Percentiles rank a stretch among this genome's conserved stretches.
Evolutionary conservation across 1,284 basidiomycete genomes (phyloP).

Genomic region (Takashimella koratensis): DNA sequence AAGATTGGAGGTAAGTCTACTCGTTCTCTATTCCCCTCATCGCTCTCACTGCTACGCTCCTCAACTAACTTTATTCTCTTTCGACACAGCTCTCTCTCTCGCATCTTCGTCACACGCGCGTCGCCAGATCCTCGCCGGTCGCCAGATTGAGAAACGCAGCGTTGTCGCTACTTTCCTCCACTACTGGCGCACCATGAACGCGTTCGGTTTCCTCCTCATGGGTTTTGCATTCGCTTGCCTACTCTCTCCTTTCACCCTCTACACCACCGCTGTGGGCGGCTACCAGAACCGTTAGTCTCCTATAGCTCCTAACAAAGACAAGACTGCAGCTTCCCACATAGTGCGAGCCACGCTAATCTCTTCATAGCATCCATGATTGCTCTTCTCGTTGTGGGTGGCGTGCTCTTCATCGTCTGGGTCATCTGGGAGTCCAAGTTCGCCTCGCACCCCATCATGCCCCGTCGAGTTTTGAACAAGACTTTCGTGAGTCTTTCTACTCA

Average conservation of each 20-base stretch:
- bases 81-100: constrained; percentile 13
- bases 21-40: no score
- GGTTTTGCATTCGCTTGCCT: constrained; percentile 45
- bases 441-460: constrained; percentile 47
- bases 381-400: constrained; percentile 47
- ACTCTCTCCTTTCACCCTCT: constrained; percentile 47
- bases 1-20: constrained; percentile 32
- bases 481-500: constrained; percentile 30
- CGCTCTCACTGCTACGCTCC: no score
- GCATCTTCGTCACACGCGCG: constrained; percentile 20
- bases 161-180: constrained; percentile 16
- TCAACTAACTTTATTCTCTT: no score
- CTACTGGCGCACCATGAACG: constrained; percentile 42
- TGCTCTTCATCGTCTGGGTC: constrained; percentile 43
- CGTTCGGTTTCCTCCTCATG: constrained; percentile 46
- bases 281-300: constrained; percentile 41
- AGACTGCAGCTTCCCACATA: no score
- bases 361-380: constrained; percentile 47
- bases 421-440: constrained; percentile 47
- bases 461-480: constrained; percentile 49
- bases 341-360: no score
- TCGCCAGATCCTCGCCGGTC: constrained; percentile 6
- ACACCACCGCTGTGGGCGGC: constrained; percentile 32
- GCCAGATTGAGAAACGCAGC: constrained; percentile 6
- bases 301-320: no score